phyloP scores from a whole-genome alignment of 805 yeast species.

The Nakazawaea wickerhamii region DNA sequence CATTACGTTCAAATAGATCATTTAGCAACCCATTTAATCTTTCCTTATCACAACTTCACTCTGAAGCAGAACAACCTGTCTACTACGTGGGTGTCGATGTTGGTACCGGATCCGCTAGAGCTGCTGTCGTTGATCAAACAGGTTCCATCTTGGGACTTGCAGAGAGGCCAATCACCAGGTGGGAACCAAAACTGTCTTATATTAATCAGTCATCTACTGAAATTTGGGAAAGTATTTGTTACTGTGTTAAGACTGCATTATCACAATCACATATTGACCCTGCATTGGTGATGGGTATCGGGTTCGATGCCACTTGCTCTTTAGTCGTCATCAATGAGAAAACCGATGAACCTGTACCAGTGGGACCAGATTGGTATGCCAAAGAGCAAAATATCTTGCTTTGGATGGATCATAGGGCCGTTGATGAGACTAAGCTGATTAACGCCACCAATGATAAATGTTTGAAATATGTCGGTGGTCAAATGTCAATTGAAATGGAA shows the following conservation, averaged over 20 bases:
- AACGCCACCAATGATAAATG: constrained; percentile 76
- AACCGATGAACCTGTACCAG: constrained; percentile 69
- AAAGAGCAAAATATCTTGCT: constrained; percentile 74
- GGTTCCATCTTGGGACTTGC: constrained; percentile 80
- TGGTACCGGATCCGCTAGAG: constrained; percentile 98
- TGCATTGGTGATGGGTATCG: constrained; percentile 70
- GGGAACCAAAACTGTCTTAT: constrained; percentile 64
- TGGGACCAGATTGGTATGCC: constrained; percentile 84
- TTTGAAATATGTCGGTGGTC: constrained; percentile 91
- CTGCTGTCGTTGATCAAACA: constrained; percentile 77
- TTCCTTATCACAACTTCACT: constrained; percentile 24
- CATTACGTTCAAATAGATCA: constrained; percentile 18
- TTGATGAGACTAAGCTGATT: constrained; percentile 69
- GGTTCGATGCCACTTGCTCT: constrained; percentile 97
- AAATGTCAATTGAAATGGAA: constrained; percentile 98
- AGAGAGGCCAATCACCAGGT: constrained; percentile 73
- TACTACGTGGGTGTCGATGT: constrained; percentile 34
- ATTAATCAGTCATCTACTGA: constrained; percentile 87
- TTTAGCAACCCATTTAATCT: constrained; percentile 31
- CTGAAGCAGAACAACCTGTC: constrained; percentile 21
- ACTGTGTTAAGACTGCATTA: constrained; percentile 71
- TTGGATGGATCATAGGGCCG: constrained; percentile 99
- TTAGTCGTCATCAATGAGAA: constrained; percentile 70
- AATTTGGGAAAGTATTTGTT: constrained; percentile 86
- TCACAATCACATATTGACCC: constrained; percentile 72